Evolutionary conservation across 1,284 basidiomycete species (phyloP).

Genomic region (Puccinia novopanici): DNA sequence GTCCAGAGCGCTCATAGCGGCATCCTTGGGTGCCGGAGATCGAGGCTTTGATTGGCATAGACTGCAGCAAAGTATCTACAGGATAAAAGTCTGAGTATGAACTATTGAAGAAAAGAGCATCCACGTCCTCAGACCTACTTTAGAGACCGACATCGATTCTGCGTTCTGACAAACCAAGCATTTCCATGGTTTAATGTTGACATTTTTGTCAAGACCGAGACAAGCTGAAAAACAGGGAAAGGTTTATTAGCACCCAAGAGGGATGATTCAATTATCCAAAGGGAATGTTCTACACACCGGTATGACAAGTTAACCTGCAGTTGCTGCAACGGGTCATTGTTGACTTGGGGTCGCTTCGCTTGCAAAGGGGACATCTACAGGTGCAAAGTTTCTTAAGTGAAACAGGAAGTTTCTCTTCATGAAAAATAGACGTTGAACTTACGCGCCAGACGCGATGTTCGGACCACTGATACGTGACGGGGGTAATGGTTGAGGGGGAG

Average conservation of each 20-base stretch:
- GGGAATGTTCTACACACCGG: slow-evolving; percentile 24
- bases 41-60: slow-evolving; percentile 36
- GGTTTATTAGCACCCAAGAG: neutral
- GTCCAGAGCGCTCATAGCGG: slow-evolving; percentile 38
- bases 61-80: slow-evolving; percentile 46
- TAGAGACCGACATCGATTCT: slow-evolving; percentile 41
- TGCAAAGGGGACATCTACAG: slow-evolving; percentile 42
- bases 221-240: slow-evolving; percentile 8
- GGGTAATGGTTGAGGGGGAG: neutral
- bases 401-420: neutral
- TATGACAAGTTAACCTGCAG: slow-evolving; percentile 37
- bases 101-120: neutral
- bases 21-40: slow-evolving; percentile 6
- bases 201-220: slow-evolving; percentile 27
- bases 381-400: neutral
- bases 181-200: slow-evolving; percentile 28
- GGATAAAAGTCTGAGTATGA: neutral
- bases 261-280: neutral
- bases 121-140: neutral
- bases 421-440: neutral
- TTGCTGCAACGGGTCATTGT: slow-evolving; percentile 35
- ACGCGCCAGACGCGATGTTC: neutral
- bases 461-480: neutral
- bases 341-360: slow-evolving; percentile 25
- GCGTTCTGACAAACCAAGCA: slow-evolving; percentile 42